Evolutionary conservation across 2,329 filamentous ascomycete genomes (phyloP).

Genomic region (Neonectria neomacrospora): DNA sequence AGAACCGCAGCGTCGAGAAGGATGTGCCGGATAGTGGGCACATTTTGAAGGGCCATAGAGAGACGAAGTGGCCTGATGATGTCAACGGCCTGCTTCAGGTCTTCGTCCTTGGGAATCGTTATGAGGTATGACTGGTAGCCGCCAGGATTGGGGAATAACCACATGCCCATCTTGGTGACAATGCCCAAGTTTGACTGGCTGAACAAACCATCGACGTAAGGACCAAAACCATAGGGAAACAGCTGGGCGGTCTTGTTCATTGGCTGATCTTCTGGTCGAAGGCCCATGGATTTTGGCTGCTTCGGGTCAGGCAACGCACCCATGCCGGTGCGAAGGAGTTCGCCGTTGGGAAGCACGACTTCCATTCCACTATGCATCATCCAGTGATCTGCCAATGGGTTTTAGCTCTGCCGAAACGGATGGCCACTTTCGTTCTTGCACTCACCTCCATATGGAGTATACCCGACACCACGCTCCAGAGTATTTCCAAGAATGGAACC

Average conservation of each 20-base stretch:
- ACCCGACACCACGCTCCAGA: conserved; percentile 25
- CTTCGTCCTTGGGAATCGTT: conserved; percentile 34
- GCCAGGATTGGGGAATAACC: conserved; percentile 25
- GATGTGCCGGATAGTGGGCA: conserved; percentile 34
- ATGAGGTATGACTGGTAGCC: conserved; percentile 36
- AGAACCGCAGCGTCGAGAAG: conserved; percentile 37
- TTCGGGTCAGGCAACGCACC: conserved; percentile 19
- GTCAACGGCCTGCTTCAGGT: conserved; percentile 36
- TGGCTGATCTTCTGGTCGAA: conserved; percentile 19
- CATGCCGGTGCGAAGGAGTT: conserved; percentile 23
- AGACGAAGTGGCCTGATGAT: conserved; percentile 35
- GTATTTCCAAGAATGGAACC: conserved; percentile 25
- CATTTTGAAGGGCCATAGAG: conserved; percentile 38
- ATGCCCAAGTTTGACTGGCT: conserved; percentile 20
- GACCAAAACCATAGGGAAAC: conserved; percentile 26
- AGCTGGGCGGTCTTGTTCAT: conserved; percentile 21
- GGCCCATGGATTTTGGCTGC: conserved; percentile 1
- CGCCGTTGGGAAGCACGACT: conserved; percentile 22
- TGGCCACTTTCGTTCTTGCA: background rate
- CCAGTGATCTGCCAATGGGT: background rate
- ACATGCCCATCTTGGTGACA: conserved; percentile 21
- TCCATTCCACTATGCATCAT: conserved; percentile 23
- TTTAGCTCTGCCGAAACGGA: background rate
- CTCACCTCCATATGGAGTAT: conserved; percentile 22
- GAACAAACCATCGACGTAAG: conserved; percentile 23